Conservation (phyloP, 352 stramenopile genomes). For the Globisporangium apiculatum region DNA sequence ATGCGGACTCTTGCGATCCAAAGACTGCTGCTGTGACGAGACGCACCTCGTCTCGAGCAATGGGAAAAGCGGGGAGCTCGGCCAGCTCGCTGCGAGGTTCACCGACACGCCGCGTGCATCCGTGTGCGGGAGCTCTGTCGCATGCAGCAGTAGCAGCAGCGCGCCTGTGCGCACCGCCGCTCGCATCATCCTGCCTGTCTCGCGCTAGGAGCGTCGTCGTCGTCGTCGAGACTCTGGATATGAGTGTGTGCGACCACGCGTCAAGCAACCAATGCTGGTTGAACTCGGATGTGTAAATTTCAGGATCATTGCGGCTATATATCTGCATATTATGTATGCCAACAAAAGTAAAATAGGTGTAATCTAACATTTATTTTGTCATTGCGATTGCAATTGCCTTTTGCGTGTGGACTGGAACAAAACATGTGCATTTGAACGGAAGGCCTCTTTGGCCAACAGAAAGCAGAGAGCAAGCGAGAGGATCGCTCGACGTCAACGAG, state of each 20-base stretch:
- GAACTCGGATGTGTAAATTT: no score
- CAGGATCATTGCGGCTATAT: no score
- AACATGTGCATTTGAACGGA: no score
- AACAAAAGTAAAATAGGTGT: no score
- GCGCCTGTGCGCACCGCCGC: slow-evolving; percentile 9
- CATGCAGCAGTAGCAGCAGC: slow-evolving; percentile 17
- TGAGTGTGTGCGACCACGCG: slow-evolving; percentile 2
- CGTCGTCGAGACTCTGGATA: background rate
- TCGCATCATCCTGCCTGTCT: background rate
- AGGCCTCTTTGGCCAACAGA: no score
- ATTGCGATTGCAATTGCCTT: no score
- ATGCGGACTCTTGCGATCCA: no score
- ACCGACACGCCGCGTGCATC: slow-evolving; percentile 34
- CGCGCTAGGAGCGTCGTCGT: background rate
- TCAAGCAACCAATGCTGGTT: background rate
- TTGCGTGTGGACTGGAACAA: no score
- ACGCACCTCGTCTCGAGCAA: slow-evolving; percentile 47
- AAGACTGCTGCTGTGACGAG: background rate
- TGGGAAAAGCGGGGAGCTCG: slow-evolving; percentile 45
- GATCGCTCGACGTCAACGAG: no score
- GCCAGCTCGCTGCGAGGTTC: slow-evolving; percentile 57
- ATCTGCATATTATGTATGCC: no score
- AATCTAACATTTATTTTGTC: no score
- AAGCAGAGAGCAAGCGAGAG: no score
- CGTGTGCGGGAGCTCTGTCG: slow-evolving; percentile 7